Conservation (phyloP, 2,329 filamentous ascomycete genomes). For the Fusarium equiseti region DNA sequence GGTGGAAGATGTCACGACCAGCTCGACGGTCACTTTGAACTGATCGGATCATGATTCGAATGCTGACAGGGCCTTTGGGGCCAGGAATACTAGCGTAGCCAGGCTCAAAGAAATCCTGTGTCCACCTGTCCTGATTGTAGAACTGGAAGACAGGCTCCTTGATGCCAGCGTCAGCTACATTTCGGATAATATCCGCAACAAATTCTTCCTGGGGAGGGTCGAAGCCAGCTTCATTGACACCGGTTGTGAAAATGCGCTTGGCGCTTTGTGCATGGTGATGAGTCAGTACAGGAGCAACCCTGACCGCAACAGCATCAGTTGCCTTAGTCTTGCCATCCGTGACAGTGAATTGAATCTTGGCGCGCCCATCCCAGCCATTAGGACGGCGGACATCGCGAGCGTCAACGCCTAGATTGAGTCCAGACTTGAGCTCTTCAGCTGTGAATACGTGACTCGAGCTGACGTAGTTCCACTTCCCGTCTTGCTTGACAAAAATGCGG, state of each 20-base stretch:
- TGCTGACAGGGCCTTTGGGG: conserved; percentile 47
- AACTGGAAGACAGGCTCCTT: conserved; percentile 27
- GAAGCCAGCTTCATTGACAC: not conserved
- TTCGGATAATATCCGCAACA: conserved; percentile 9
- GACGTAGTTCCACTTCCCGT: conserved; percentile 45
- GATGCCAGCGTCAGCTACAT: conserved; percentile 10
- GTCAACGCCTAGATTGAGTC: conserved; percentile 53
- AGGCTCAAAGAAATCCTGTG: conserved; percentile 56
- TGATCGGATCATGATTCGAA: conserved; percentile 52
- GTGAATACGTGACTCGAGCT: conserved; percentile 44
- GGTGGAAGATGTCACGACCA: conserved; percentile 51
- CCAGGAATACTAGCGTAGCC: conserved; percentile 56
- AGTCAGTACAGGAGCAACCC: conserved; percentile 52
- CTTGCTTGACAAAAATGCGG: conserved; percentile 47
- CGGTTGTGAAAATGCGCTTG: conserved; percentile 37
- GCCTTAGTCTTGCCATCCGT: conserved; percentile 31
- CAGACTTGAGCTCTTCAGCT: conserved; percentile 44
- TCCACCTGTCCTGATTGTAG: conserved; percentile 47
- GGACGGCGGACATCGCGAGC: conserved; percentile 47
- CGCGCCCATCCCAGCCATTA: conserved; percentile 46
- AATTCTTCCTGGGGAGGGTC: conserved; percentile 4
- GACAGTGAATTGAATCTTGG: conserved; percentile 49
- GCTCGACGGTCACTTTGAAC: conserved; percentile 46
- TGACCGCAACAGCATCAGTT: conserved; percentile 48
- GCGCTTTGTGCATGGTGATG: conserved; percentile 53